These are phyloP conservation scores for Phytophthora parvispora DNA, from an alignment of 352 stramenopile species.

Conservation along the genomic window DNA sequence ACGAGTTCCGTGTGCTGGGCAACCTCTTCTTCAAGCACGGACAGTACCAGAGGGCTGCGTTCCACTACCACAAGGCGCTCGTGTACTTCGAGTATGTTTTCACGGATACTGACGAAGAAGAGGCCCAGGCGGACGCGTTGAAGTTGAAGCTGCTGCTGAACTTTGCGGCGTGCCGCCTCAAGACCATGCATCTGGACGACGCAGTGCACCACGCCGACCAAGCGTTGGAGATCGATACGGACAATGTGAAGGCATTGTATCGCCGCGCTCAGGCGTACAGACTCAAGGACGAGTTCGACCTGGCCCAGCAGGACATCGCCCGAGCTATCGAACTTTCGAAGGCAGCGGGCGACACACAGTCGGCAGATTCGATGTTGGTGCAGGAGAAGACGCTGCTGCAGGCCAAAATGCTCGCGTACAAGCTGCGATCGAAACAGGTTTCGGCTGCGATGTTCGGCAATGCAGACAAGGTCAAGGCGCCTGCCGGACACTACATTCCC, in stretches of 20 bases:
- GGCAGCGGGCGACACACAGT: neutral
- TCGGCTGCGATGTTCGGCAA: constrained; percentile 83
- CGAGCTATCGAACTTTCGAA: constrained; percentile 43
- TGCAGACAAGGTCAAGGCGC: constrained; percentile 16
- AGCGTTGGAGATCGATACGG: constrained; percentile 62
- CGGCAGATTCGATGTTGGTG: constrained; percentile 45
- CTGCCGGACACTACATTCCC: neutral
- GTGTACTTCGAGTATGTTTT: constrained; percentile 93
- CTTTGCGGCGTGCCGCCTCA: constrained; percentile 77
- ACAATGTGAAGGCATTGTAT: constrained; percentile 78
- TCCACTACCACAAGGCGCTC: constrained; percentile 86
- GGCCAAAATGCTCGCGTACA: constrained; percentile 82
- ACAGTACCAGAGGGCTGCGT: constrained; percentile 84
- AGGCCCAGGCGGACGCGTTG: constrained; percentile 54
- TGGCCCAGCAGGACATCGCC: constrained; percentile 58
- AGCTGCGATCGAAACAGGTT: constrained; percentile 67
- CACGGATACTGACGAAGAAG: constrained; percentile 67
- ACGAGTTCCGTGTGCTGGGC: constrained; percentile 74
- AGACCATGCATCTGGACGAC: constrained; percentile 80
- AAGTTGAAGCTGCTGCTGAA: constrained; percentile 80
- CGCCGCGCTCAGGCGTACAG: constrained; percentile 72
- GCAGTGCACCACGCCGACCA: constrained; percentile 72
- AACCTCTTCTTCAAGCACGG: constrained; percentile 85
- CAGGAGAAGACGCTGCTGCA: constrained; percentile 72
- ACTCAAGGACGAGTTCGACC: constrained; percentile 76